Percentiles rank a stretch among this genome's conserved stretches.
These are phyloP conservation scores for Alternaria angustiovoidea DNA, from an alignment of 2,329 filamentous ascomycete genomes.

Conservation along the genomic window DNA sequence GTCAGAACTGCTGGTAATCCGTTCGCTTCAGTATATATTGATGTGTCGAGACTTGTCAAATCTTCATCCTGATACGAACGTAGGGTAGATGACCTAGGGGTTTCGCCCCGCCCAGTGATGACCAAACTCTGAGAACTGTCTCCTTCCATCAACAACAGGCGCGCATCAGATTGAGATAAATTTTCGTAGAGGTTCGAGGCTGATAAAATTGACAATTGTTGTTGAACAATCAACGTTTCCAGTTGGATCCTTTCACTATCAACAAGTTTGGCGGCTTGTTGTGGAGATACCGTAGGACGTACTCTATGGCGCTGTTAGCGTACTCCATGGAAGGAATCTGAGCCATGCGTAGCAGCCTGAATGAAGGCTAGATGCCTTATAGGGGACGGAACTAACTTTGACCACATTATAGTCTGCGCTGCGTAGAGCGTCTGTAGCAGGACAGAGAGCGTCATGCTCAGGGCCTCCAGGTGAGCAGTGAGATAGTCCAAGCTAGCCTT, in stretches of 20 bases:
- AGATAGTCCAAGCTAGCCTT: conserved; percentile 43
- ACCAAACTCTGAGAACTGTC: conserved; percentile 42
- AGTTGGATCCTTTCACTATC: conserved; percentile 49
- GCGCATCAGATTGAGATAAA: conserved; percentile 19
- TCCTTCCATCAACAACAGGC: conserved; percentile 38
- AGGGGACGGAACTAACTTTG: conserved; percentile 38
- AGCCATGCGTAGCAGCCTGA: not conserved
- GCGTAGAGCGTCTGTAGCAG: conserved; percentile 50
- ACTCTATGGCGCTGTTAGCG: conserved; percentile 25
- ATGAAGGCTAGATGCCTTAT: not conserved
- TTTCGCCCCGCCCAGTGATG: conserved; percentile 8
- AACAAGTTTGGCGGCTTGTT: conserved; percentile 43
- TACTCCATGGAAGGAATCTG: not conserved
- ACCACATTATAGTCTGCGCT: conserved; percentile 50
- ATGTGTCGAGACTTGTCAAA: conserved; percentile 35
- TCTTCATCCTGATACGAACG: conserved; percentile 40
- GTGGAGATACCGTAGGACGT: conserved; percentile 43
- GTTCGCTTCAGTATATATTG: conserved; percentile 27
- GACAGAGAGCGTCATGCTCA: conserved; percentile 49
- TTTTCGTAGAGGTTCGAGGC: conserved; percentile 32
- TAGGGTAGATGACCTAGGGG: conserved; percentile 33
- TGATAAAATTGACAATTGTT: conserved; percentile 47
- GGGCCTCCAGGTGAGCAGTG: conserved; percentile 44
- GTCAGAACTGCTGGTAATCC: conserved; percentile 37
- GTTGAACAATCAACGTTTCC: conserved; percentile 50